Evolutionary conservation across 2,329 filamentous ascomycete species (phyloP), one percentile per base, ranked within the genome.

Genomic region (Leptosphaerulina australis): DNA sequence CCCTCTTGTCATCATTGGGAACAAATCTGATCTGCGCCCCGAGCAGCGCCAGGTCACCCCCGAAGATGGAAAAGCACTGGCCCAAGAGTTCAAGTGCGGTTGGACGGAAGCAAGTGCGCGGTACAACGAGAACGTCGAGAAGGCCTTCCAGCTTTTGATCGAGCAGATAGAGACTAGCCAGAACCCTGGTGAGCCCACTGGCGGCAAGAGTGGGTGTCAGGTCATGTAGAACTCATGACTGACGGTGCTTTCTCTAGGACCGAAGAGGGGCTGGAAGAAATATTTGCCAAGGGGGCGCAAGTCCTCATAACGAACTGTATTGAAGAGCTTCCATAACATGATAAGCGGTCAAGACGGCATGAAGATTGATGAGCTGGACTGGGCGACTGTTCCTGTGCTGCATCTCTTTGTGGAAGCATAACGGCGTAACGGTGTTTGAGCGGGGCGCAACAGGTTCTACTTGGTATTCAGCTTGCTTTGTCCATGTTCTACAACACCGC

Each of bases 71-170:
- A 88, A 88, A 72, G 88, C 88, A 68, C 79, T 97, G 31, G 87
- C 88, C 6, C 88, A 93, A 66, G 90, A 94, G 75, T 88, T 96
- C 74, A 86, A 90, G 57, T 97, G 93, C 75, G 91, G 88, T 28
- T 97, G 91, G 84, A 96, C 91, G 37, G 94, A 99, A 77, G 91
- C 94, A 47, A 95, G 90, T 69, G 94, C 94, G 21, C 85, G 92
- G 50, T 95, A 94, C 76, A 92, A 97, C 73, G 90, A 92, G 77
- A 96, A 97, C 71, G 94, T 99, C 38, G 81, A 82, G 63, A 92
- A 91, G 74, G 90, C 91, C 2, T 99, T 99, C 70, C 93, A 97
- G 76, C 81, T 95, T 58, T 87, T 99, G 79, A 91, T 99, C 65
- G 90, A 83, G 38, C 90, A 97, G 79, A 92, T 99, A 57, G 94